These are phyloP conservation scores for Boletus insuetus DNA, from an alignment of 768 basidiomycete species.

Conservation along the genomic window DNA sequence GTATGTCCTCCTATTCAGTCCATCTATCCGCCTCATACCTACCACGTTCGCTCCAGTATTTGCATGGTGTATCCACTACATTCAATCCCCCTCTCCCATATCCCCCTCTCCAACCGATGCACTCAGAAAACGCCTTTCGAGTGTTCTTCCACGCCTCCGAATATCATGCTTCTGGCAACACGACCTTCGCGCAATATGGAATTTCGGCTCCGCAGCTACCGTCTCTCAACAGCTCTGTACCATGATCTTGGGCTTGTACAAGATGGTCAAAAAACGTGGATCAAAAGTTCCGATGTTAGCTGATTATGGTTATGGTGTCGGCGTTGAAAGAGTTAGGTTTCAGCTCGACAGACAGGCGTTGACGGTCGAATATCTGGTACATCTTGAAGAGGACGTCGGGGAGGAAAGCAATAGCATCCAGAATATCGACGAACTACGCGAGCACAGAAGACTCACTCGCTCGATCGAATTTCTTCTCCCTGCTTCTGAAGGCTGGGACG, in stretches of 20 bases:
- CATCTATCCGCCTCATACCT: slow-evolving; percentile 3
- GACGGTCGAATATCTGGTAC: slow-evolving; percentile 78
- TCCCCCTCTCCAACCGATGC: slow-evolving; percentile 36
- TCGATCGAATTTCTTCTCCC: slow-evolving; percentile 83
- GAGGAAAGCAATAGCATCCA: slow-evolving; percentile 27
- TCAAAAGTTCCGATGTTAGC: slow-evolving; percentile 69
- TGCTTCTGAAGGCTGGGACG: slow-evolving; percentile 78
- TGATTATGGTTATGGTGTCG: slow-evolving; percentile 80
- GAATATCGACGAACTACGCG: slow-evolving; percentile 67
- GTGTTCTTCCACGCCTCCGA: slow-evolving; percentile 47
- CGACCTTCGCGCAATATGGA: slow-evolving; percentile 86
- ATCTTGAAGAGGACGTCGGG: slow-evolving; percentile 53
- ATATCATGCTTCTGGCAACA: slow-evolving; percentile 96
- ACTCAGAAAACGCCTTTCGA: slow-evolving; percentile 28
- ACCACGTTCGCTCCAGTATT: slow-evolving; percentile 51
- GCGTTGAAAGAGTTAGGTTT: slow-evolving; percentile 75
- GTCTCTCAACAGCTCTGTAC: slow-evolving; percentile 81
- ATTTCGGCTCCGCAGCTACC: slow-evolving; percentile 60
- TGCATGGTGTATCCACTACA: slow-evolving; percentile 89
- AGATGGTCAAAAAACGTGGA: slow-evolving; percentile 76
- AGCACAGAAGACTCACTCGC: slow-evolving; percentile 66
- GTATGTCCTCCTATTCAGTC: slow-evolving; percentile 40
- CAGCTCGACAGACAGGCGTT: slow-evolving; percentile 82
- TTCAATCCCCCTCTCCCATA: slow-evolving; percentile 38
- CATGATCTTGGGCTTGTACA: slow-evolving; percentile 77